Evolutionary conservation across 1,284 basidiomycete genomes (phyloP).

Genomic region (Tetrapyrgos nigripes): DNA sequence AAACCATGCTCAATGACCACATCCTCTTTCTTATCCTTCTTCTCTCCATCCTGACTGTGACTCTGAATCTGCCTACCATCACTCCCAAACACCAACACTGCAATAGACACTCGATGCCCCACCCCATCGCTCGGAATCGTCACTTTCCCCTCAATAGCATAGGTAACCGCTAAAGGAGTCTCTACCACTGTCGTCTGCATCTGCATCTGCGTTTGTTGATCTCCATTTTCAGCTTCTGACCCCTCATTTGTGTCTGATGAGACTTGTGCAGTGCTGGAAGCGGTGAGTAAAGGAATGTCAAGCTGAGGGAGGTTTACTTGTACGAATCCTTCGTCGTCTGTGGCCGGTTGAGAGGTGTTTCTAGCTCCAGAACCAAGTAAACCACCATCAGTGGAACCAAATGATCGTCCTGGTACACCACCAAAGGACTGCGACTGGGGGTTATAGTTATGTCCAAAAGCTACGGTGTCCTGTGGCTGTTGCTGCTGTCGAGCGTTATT

Average conservation of each 20-base stretch:
- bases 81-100: constrained; percentile 52
- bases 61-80: constrained; percentile 21
- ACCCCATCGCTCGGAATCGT: constrained; percentile 59
- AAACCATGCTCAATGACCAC: constrained; percentile 48
- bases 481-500: constrained; percentile 26
- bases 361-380: too few relatives aligned
- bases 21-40: neutral
- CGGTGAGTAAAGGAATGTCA: constrained; percentile 13
- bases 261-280: neutral
- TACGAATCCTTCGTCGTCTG: constrained; percentile 32
- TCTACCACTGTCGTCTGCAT: constrained; percentile 52
- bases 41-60: neutral
- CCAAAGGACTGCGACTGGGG: too few relatives aligned
- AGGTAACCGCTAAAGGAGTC: constrained; percentile 57
- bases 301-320: constrained; percentile 32
- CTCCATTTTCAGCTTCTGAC: constrained; percentile 3
- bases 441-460: too few relatives aligned
- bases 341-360: constrained; percentile 13
- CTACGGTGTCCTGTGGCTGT: constrained; percentile 11
- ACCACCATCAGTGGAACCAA: too few relatives aligned
- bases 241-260: neutral
- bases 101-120: constrained; percentile 60
- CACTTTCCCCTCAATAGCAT: constrained; percentile 51
- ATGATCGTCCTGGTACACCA: too few relatives aligned
- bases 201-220: too few relatives aligned